Base-by-base conservation (phyloP, 768 basidiomycete genomes). In the Lanmaoa pseudosensibilis region DNA sequence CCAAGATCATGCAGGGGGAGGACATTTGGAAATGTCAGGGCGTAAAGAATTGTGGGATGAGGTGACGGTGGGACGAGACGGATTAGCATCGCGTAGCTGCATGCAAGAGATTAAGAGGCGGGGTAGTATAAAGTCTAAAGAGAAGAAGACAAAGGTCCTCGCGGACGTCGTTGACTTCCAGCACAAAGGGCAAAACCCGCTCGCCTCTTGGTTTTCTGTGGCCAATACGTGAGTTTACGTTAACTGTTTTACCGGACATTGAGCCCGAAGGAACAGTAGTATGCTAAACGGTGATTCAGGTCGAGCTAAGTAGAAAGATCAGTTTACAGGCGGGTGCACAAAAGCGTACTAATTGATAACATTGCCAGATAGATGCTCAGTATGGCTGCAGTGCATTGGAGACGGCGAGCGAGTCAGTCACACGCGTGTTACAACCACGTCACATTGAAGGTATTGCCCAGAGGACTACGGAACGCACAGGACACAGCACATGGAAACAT, bases 1-100 rank as follows among this genome's bases (percentile, higher is more conserved):
- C 55, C 74, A 1, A 86, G 63, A 37, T 72, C 66, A 23, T 55
- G 59, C 3, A 73, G 45, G 11, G 75, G 73, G 15, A 81, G 73
- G 49, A 75, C 70, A 32, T 55, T 60, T 16, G 78, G 73, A 61
- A 88, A 86, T 34, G 78, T 64, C 43, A 88, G 67, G 4, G 76
- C 79, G 69, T 87, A 86, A 61, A 85, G 76, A 57, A 90, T 80
- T 40, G 80, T 78, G 13, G 84, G 79, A 40, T 79, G 74, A 5
- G 77, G 72, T 3, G 73, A 61, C 4, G 75, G 71, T 23, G 77
- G 75, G 32, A 75, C 50, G 56, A 88, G 80, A 66, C 78, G 78
- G 65, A 88, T 80, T 63, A 83, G 72, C 87, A 88, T 88, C 58
- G 55, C 60, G 59, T 34, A 11, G 33, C 48, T 36, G 60, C 44